These are phyloP conservation scores for Marchantia polymorpha DNA, from an alignment of 225 moss, liverwort and hornwort species.

Conservation along the genomic window DNA sequence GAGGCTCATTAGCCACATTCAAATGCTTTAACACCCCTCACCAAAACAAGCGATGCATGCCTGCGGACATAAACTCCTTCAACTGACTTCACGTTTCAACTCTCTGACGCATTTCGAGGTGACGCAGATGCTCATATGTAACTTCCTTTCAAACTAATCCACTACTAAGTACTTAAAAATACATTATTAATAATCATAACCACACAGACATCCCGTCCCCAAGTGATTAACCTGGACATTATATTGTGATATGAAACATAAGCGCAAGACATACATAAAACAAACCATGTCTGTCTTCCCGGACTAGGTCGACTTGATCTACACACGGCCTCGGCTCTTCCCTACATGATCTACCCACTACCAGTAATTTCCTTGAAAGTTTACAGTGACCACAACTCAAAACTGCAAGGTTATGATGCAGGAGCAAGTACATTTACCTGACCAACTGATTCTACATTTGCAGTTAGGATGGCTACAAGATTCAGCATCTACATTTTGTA, in stretches of 20 bases:
- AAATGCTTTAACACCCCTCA: background rate
- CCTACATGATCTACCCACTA: conserved; percentile 8
- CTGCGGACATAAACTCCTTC: background rate
- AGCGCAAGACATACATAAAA: conserved; percentile 4
- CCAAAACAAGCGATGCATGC: background rate
- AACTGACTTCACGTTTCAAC: background rate
- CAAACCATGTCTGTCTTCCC: background rate
- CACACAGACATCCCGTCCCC: conserved; percentile 39
- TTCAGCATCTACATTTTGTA: conserved; percentile 29
- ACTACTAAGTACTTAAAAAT: background rate
- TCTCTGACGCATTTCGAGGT: background rate
- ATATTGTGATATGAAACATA: conserved; percentile 20
- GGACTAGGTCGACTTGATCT: conserved; percentile 8
- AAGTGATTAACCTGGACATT: conserved; percentile 44
- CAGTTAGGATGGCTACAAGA: conserved; percentile 19
- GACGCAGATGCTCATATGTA: background rate
- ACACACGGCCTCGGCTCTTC: background rate
- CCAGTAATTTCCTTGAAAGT: background rate
- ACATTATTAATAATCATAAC: too few species aligned
- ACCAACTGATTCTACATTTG: conserved; percentile 27
- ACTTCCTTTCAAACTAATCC: background rate
- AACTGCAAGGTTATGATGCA: conserved; percentile 31
- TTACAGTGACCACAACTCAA: conserved; percentile 11
- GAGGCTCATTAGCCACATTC: conserved; percentile 49
- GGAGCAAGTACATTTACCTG: conserved; percentile 37